Evolutionary conservation across 257 asterid genomes (phyloP), one percentile per base, ranked within the genome.

Genomic region (Cordia subcordata): DNA sequence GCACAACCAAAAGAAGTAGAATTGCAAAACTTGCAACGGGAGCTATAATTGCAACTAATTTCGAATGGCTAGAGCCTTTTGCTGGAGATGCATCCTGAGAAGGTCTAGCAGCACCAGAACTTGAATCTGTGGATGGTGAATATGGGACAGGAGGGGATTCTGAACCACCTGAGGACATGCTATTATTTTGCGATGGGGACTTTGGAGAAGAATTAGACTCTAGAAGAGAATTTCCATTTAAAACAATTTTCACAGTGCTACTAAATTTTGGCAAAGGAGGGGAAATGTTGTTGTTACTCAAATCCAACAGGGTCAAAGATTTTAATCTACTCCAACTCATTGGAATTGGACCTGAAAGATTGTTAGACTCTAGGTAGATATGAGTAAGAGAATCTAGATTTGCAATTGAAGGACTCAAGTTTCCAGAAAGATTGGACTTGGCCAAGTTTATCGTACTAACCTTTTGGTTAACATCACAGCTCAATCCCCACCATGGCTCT

Each of bases 241-340:
- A 46, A 21, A 70, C 53, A 58, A 90, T 72, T 51, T 72, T 79
- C 16, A 85, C 83, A 16, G 38, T 56, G 39, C 65, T 49, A 18
- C 75, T 67, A 65, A 90, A 90, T 1, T 66, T 71, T 11, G 97
- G 96, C 62, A 71, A 14, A 27, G 97, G 95, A 45, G 85, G 94
- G 35, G 96, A 78, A 33, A 90, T 38, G 35, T 87, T 75, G 75
- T 90, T 90, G 21, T 72, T 49, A 62, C 89, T 81, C 72, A 90
- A 70, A 73, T 87, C 78, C 84, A 87, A 73, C 54, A 77, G 8
- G 5, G 65, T 17, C 65, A 90, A 77, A 66, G 84, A 80, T 61
- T 87, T 80, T 80, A 90, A 78, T 44, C 63, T 14, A 58, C 86
- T 75, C 94, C 90, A 87, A 13, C 61, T 83, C 9, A 67, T 23